Evolutionary conservation across 2,329 filamentous ascomycete genomes (phyloP).

Genomic region (Penicillium sp.): DNA sequence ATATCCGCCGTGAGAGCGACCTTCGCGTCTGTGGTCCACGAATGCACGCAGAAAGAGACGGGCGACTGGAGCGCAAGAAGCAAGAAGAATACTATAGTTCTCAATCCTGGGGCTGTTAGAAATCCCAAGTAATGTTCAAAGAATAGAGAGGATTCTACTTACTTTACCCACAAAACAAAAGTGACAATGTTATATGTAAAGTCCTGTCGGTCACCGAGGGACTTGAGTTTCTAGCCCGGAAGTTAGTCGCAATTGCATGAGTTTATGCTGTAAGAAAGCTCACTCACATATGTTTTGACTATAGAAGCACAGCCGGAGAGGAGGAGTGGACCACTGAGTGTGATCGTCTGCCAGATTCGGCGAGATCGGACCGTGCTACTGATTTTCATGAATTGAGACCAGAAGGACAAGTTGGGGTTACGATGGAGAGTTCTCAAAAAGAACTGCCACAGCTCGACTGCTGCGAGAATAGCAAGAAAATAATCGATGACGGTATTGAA

Average conservation of each 20-base stretch:
- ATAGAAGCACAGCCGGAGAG: conserved; percentile 39
- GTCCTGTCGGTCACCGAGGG: conserved; percentile 34
- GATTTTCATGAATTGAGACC: conserved; percentile 32
- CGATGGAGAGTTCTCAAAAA: conserved; percentile 32
- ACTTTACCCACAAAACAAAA: conserved; percentile 42
- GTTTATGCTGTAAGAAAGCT: too few relatives aligned
- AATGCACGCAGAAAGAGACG: conserved; percentile 35
- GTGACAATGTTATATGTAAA: conserved; percentile 40
- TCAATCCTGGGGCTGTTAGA: conserved; percentile 31
- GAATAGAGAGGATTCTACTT: conserved; percentile 3
- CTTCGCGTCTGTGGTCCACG: conserved; percentile 26
- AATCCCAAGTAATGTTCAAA: too few relatives aligned
- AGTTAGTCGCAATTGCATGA: neutral
- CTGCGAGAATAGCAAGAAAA: conserved; percentile 32
- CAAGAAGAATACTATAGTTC: conserved; percentile 40
- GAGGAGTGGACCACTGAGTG: conserved; percentile 35
- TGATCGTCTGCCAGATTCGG: conserved; percentile 38
- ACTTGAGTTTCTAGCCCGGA: conserved; percentile 30
- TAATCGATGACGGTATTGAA: conserved; percentile 40
- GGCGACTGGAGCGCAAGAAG: conserved; percentile 36
- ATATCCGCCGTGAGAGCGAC: conserved; percentile 20
- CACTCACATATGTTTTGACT: conserved; percentile 37
- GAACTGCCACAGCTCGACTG: conserved; percentile 40
- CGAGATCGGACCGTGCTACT: conserved; percentile 31
- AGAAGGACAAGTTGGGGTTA: conserved; percentile 26